These are phyloP conservation scores for Fusarium illudens DNA, from an alignment of 2,329 filamentous ascomycete genomes.

Conservation along the genomic window DNA sequence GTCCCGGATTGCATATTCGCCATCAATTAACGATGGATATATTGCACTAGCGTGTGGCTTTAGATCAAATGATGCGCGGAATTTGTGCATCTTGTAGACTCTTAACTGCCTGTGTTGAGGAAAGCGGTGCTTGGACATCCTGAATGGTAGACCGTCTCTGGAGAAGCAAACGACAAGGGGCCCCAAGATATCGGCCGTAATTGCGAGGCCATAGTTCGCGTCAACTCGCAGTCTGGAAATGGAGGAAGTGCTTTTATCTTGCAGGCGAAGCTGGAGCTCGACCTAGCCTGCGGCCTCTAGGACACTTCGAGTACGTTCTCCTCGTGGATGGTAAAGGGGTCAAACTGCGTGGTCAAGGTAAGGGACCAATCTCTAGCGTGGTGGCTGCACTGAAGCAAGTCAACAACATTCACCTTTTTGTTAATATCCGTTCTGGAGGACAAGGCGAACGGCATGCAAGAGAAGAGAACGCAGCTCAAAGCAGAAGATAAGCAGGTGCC, in stretches of 20 bases:
- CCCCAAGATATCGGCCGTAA: constrained; percentile 90
- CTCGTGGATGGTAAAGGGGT: constrained; percentile 82
- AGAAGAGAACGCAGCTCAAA: background rate
- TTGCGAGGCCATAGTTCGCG: constrained; percentile 96
- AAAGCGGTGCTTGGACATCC: no score
- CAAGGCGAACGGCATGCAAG: background rate
- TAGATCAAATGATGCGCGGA: no score
- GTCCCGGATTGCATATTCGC: background rate
- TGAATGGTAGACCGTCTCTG: no score
- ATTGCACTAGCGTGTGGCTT: background rate
- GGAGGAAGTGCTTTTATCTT: constrained; percentile 94
- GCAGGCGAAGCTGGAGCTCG: constrained; percentile 84
- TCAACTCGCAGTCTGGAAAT: constrained; percentile 96
- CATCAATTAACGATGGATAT: background rate
- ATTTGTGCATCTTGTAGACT: no score
- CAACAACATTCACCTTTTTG: constrained; percentile 86
- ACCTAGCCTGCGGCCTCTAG: constrained; percentile 90
- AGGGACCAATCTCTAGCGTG: constrained; percentile 87
- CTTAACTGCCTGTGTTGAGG: no score
- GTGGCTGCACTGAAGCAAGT: constrained; percentile 80
- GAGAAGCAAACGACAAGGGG: no score
- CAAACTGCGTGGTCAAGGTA: constrained; percentile 79
- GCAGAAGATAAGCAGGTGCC: background rate
- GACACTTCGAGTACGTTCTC: constrained; percentile 87
- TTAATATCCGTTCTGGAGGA: constrained; percentile 65